Percentiles rank a stretch among this genome's conserved stretches.
phyloP scores from a whole-genome alignment of 2,329 filamentous ascomycete genomes.

The Canariomyces notabilis region DNA sequence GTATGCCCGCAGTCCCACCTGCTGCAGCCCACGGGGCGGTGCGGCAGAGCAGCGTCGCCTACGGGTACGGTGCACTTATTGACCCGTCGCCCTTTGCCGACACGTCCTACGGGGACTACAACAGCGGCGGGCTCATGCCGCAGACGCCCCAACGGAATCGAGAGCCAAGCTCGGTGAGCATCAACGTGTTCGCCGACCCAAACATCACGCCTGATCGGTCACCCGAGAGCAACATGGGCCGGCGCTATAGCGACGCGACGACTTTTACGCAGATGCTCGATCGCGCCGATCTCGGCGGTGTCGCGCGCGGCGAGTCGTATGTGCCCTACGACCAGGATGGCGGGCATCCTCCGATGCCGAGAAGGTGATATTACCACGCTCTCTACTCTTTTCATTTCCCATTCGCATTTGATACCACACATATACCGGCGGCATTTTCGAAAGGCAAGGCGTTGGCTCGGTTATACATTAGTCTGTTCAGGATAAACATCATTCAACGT shows the following conservation, averaged over 20 bases:
- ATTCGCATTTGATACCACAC: background rate
- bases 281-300: slow-evolving; percentile 39
- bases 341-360: slow-evolving; percentile 4
- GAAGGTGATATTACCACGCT: background rate
- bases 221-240: slow-evolving; percentile 13
- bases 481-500: background rate
- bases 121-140: slow-evolving; percentile 5
- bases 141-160: slow-evolving; percentile 34
- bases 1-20: slow-evolving; percentile 5
- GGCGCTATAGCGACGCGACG: slow-evolving; percentile 33
- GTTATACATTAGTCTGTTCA: background rate
- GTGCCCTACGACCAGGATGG: slow-evolving; percentile 29
- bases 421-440: background rate
- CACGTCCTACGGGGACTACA: slow-evolving; percentile 11
- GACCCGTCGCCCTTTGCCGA: slow-evolving; percentile 3
- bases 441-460: background rate
- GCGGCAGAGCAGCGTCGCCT: slow-evolving; percentile 19
- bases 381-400: background rate
- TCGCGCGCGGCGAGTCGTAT: slow-evolving; percentile 39
- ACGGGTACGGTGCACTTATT: slow-evolving; percentile 20
- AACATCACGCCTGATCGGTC: slow-evolving; percentile 31
- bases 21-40: background rate
- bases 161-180: slow-evolving; percentile 45
- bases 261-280: slow-evolving; percentile 53
- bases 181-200: slow-evolving; percentile 50